Base-by-base conservation (phyloP, 1,284 basidiomycete genomes). In the Mycena sp. region DNA sequence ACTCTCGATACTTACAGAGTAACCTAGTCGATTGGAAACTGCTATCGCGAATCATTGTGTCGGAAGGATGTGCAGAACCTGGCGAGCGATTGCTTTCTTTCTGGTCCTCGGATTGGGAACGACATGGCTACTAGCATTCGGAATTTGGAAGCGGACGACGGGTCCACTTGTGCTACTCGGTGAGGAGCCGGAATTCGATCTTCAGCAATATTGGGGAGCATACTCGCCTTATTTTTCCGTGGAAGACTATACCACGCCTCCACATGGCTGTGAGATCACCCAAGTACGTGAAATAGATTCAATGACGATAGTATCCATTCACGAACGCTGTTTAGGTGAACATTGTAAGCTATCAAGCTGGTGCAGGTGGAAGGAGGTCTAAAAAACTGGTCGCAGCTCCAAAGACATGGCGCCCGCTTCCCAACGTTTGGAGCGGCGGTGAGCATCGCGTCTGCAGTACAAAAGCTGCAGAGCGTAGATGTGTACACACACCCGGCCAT, bases 401-500 rank as follows among this genome's bases (percentile, higher is more conserved):
- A 96, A 77, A 81, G 94, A 17, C 95, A 96, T 70, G 92, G 93
- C 1, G 89, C 92, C 1, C 85, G 95, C 32, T 95, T 84, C 70
- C 95, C 94, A 0, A 95, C 93, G 0, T 69, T 74, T 1, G 79
- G 80, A 5, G 82, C 88, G 0, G 74, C 81, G 0, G 69, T 59
- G 16, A 37, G 51, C n/a, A 67, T 67, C 16, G 54, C 77, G 30
- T 63, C 73, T 0, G 83, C 89, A 0, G 68, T 92, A 4, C 62
- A 70, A 14, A 91, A 89, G 67, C 76, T 93, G 0, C 71, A 84
- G 59, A 71, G 77, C 0, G 87, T 80, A 2, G 78, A 88, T 52
- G 73, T 81, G 0, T 78, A 94, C 7, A 66, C 79, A 2, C 57
- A 67, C 43, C 54, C 58, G 14, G 23, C 53, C 5, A 54, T 67